Percentiles rank a stretch among this genome's conserved stretches.
These are phyloP conservation scores for Kokia cookei DNA, from an alignment of 441 rosid genomes.

Conservation along the genomic window DNA sequence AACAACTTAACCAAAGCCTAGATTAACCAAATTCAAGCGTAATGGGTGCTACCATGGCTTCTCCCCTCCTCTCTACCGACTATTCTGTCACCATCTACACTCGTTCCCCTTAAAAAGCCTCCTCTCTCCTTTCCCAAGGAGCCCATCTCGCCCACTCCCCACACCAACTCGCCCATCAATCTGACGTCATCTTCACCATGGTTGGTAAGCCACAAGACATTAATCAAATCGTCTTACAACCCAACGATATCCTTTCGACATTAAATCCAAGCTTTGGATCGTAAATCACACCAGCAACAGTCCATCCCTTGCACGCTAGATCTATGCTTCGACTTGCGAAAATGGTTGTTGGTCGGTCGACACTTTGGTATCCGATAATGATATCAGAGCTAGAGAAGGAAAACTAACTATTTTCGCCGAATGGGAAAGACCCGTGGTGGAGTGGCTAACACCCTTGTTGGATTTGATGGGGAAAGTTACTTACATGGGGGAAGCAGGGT, in stretches of 20 bases:
- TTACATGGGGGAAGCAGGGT: conserved; percentile 69
- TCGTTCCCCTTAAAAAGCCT: conserved; percentile 49
- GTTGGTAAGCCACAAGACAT: conserved; percentile 77
- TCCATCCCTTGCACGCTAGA: conserved; percentile 58
- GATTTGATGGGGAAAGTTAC: conserved; percentile 47
- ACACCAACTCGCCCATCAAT: conserved; percentile 30
- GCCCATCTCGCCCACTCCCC: conserved; percentile 45
- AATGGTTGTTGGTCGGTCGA: conserved; percentile 60
- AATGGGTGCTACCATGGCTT: conserved; percentile 81
- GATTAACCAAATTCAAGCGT: conserved; percentile 19
- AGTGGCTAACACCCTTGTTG: conserved; percentile 57
- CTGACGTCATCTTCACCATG: conserved; percentile 69
- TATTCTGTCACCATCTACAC: conserved; percentile 60
- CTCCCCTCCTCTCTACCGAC: conserved; percentile 68
- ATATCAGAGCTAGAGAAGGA: conserved; percentile 68
- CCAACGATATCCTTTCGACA: conserved; percentile 45
- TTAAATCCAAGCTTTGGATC: conserved; percentile 46
- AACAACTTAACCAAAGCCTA: no score
- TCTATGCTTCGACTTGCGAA: conserved; percentile 37
- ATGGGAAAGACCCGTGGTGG: conserved; percentile 58
- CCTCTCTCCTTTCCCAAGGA: conserved; percentile 46
- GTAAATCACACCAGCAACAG: conserved; percentile 67
- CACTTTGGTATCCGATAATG: conserved; percentile 73
- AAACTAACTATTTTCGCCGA: conserved; percentile 59
- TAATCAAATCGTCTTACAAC: conserved; percentile 48